Evolutionary conservation across 1,284 basidiomycete species (phyloP).

Genomic region (Xerocomus nothofagi): DNA sequence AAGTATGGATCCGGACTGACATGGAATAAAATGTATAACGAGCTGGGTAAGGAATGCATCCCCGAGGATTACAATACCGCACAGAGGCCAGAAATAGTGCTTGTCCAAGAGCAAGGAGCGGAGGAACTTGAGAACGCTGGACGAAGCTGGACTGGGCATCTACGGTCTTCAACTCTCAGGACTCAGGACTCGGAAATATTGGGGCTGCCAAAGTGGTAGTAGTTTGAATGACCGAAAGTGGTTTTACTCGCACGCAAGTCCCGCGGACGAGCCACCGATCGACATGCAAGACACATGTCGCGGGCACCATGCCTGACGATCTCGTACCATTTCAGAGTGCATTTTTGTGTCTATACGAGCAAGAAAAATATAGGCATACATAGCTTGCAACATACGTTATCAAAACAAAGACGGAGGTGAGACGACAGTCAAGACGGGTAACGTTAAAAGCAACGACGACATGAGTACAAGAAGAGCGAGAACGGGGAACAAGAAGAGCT

Average conservation of each 20-base stretch:
- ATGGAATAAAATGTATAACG: constrained; percentile 78
- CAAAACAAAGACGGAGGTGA: constrained; percentile 15
- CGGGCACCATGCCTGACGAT: not conserved
- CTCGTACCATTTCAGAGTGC: constrained; percentile 6
- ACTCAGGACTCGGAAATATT: too few species aligned
- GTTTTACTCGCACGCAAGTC: not conserved
- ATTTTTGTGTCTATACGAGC: constrained; percentile 10
- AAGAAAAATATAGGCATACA: constrained; percentile 21
- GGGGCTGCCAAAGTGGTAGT: too few species aligned
- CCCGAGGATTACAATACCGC: constrained; percentile 61
- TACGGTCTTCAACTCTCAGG: not conserved
- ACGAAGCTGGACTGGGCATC: constrained; percentile 20
- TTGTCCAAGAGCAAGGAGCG: constrained; percentile 48
- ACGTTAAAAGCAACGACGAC: not conserved
- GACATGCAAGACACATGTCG: too few species aligned
- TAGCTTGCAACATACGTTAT: constrained; percentile 10
- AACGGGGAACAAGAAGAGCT: constrained; percentile 6
- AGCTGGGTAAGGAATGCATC: constrained; percentile 76
- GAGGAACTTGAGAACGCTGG: constrained; percentile 2
- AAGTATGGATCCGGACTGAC: constrained; percentile 47
- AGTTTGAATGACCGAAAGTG: too few species aligned
- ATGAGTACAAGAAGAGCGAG: constrained; percentile 4
- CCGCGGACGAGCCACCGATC: not conserved
- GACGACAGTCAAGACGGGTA: constrained; percentile 8
- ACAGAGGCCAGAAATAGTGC: constrained; percentile 65